Evolutionary conservation across 73 alveolate species (phyloP), one percentile per base, ranked within the genome.

Genomic region (Paramecium primaurelia): DNA sequence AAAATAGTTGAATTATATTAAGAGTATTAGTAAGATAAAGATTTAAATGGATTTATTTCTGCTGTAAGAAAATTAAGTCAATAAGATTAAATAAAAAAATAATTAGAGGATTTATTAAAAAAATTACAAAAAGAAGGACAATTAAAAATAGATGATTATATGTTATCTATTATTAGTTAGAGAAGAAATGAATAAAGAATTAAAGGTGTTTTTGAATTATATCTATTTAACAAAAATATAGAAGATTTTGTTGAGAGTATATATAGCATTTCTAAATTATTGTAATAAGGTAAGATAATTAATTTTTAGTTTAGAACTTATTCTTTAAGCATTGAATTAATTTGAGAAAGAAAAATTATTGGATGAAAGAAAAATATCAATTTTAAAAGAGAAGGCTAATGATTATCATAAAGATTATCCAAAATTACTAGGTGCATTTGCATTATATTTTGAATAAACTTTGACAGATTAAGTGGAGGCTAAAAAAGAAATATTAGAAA

Each of bases 351-450:
- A 40, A 20, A 36, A 47, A 0, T 5, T 9, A 42, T 80, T 42
- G 77, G 34, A 32, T 80, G 91, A 80, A 44, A 26, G 38, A 26
- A 80, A 80, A 47, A 40, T 80, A 49, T 1, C n/a, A 45, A 26
- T n/a, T 47, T 45, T 80, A n/a, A 80, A 49, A 47, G 73, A 42
- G 10, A 80, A 44, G 45, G 91, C 75, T 7, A 6, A 73, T 34
- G 58, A 73, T 20, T 37, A 25, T 20, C 60, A 80, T 47, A 80
- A 47, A 25, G 91, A 80, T 26, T 45, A 80, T 45, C 34, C 77
- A 18, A 49, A 42, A 20, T 80, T 80, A 80, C 22, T 25, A n/a
- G 91, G 91, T 44, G 91, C 91, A 16, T 80, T 80, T 80, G 49
- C 91, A 10, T 28, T 80, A 32, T 80, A 80, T 45, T 80, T 80